Conservation (phyloP, 2,329 filamentous ascomycete genomes). For the Colletotrichum limetticola region DNA sequence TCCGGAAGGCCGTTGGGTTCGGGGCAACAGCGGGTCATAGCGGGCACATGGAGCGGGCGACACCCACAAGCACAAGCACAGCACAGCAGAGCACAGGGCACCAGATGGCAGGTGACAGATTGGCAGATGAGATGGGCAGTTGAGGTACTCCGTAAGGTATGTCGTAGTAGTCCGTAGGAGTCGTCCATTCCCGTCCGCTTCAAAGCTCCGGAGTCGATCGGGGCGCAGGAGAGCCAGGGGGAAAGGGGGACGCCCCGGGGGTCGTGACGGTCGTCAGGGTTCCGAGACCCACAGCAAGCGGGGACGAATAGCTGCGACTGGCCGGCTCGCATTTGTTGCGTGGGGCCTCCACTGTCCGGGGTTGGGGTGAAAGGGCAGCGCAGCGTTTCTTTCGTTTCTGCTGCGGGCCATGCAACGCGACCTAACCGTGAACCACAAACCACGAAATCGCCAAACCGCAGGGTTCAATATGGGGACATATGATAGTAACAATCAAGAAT, state of each 20-base stretch:
- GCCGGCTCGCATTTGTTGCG: conserved; percentile 1
- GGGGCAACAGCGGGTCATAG: not conserved
- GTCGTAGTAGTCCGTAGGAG: too few species aligned
- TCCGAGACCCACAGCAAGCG: not conserved
- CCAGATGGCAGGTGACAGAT: not conserved
- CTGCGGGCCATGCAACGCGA: not conserved
- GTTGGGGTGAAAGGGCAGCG: not conserved
- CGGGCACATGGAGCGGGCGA: too few species aligned
- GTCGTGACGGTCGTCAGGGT: not conserved
- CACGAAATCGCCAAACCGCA: too few species aligned
- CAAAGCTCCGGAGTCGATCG: not conserved
- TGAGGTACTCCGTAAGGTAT: too few species aligned
- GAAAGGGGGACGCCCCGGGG: too few species aligned
- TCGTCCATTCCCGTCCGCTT: not conserved
- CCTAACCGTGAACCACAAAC: not conserved
- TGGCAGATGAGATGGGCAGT: too few species aligned
- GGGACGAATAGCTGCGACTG: not conserved
- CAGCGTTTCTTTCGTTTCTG: not conserved
- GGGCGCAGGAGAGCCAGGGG: too few species aligned
- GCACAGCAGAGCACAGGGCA: not conserved
- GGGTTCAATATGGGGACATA: too few species aligned
- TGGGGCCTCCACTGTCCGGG: not conserved
- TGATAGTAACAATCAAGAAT: too few species aligned
- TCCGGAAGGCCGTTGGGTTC: not conserved
- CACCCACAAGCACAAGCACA: too few species aligned